Evolutionary conservation across 192 early-diverging fungal species (phyloP).

Genomic region (Linnemannia zychae): DNA sequence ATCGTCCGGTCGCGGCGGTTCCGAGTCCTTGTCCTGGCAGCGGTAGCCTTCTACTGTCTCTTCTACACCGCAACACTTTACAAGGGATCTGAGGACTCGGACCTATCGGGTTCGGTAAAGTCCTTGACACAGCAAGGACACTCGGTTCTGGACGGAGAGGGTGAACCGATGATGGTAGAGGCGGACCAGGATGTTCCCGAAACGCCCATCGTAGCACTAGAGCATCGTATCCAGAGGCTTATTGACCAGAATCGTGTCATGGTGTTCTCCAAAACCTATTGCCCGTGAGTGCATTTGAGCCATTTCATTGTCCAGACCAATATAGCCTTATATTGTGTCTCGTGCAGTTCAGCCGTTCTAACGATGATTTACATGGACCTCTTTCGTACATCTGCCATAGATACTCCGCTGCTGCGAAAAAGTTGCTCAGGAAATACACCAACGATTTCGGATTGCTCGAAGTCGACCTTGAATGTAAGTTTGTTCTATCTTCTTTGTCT

Average conservation of each 20-base stretch:
- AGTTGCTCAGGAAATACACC: conserved; percentile 36
- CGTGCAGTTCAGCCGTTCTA: no score
- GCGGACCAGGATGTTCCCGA: not conserved
- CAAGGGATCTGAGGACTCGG: not conserved
- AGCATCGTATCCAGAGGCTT: conserved; percentile 32
- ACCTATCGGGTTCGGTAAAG: not conserved
- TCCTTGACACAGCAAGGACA: not conserved
- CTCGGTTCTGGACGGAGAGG: conserved; percentile 24
- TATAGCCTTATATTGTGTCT: no score
- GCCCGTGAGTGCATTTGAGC: conserved; percentile 14
- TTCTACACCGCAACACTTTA: conserved; percentile 19
- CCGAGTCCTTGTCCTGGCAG: conserved; percentile 10
- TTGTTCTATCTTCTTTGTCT: not conserved
- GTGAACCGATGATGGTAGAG: conserved; percentile 23
- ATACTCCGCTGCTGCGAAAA: conserved; percentile 40
- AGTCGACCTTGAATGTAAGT: conserved; percentile 42
- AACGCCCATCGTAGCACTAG: conserved; percentile 6
- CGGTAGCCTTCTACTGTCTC: conserved; percentile 25
- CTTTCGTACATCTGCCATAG: not conserved
- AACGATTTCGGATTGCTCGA: conserved; percentile 36
- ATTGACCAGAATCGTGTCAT: conserved; percentile 46
- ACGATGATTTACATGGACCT: no score
- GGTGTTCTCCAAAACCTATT: conserved; percentile 55
- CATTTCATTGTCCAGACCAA: not conserved
- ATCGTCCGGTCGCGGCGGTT: conserved; percentile 37